Base-by-base conservation (phyloP, 352 stramenopile genomes). In the Pythium volutum region DNA sequence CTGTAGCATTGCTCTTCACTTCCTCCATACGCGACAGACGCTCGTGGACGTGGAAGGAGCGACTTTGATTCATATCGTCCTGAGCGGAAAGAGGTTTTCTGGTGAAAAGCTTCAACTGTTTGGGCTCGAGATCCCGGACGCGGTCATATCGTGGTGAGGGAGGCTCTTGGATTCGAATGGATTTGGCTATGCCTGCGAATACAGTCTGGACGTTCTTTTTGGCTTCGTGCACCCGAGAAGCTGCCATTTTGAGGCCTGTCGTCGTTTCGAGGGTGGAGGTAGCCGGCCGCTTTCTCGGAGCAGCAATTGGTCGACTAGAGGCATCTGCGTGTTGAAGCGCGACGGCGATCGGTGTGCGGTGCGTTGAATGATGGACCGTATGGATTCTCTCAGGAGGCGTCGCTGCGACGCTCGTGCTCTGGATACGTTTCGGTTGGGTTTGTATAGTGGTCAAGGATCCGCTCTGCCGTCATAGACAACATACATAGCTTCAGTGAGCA, bases 321-420 rank as follows among this genome's bases (percentile, higher is more conserved):
- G 22, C 27, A 14, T 62, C 39, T 4, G 10, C n/a, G 1, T 22
- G 53, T 14, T 29, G 53, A 39, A 60, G 31, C 4, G 61, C 61
- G 5, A 46, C 38, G 1, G 31, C 38, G 23, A 69, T 5, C 2
- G 50, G 48, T 3, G 63, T 65, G 10, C 56, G 63, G 12, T 52
- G 55, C 10, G 49, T 64, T 8, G 55, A 31, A 31, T 70, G 45
- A 25, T 77, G 69, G 51, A 26, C 50, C 12, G 67, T 65, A 12
- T 73, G 74, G 23, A 81, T 66, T 11, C 58, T 48, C 4, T 51
- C 36, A 0, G 57, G 55, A 15, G 64, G 23, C 4, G 31, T 23
- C 4, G 41, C 46, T 2, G 27, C 16, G 2, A 38, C 50, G 45
- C 63, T 65, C n/a, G 60, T 50, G 0, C 70, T 57, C 5, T 65